phyloP scores from a whole-genome alignment of 2,329 filamentous ascomycete species.

The Calonectria fujianensis region DNA sequence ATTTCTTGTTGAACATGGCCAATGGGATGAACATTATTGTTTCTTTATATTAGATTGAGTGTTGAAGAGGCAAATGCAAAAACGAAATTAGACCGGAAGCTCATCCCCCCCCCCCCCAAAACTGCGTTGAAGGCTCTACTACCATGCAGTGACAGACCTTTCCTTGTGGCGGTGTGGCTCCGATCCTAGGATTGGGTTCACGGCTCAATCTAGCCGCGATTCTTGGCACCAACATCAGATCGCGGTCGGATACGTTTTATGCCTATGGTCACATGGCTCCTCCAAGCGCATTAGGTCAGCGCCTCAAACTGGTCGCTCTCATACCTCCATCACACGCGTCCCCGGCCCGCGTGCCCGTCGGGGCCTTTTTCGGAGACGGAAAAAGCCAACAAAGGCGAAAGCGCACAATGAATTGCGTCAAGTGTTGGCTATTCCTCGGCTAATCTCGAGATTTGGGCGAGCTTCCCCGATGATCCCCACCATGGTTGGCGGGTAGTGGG shows the following conservation, averaged over 20 bases:
- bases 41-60: not conserved
- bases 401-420: no score
- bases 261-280: not conserved
- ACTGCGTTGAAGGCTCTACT: not conserved
- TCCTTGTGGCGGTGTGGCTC: not conserved
- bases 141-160: not conserved
- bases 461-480: constrained; percentile 12
- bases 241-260: not conserved
- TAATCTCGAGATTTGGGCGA: not conserved
- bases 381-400: not conserved
- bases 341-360: constrained; percentile 3
- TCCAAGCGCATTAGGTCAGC: no score
- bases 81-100: not conserved
- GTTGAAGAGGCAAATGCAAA: not conserved
- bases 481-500: not conserved
- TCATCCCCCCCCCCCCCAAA: not conserved
- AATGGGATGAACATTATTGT: not conserved
- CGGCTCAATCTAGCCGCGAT: not conserved
- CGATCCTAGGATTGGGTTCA: not conserved
- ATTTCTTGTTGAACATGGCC: not conserved
- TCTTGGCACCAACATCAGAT: not conserved
- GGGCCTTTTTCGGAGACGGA: not conserved
- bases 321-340: not conserved
- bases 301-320: not conserved
- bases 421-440: constrained; percentile 15